Evolutionary conservation across 2,329 filamentous ascomycete genomes (phyloP), one percentile per base, ranked within the genome.

Genomic region (Neofusicoccum parvum): DNA sequence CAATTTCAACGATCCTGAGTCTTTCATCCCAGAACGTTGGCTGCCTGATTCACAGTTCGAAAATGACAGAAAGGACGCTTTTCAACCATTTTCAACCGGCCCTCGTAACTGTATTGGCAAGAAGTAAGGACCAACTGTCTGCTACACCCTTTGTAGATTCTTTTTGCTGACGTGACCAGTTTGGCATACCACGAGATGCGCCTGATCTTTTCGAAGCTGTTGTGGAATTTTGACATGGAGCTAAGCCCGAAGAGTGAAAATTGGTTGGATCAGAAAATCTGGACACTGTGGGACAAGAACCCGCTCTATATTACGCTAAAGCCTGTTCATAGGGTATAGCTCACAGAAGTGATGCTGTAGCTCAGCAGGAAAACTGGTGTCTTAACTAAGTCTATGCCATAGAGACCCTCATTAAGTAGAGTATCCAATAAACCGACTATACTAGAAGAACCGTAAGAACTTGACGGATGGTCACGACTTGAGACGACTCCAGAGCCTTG

Each of bases 81-180:
- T 81, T 14, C 77, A 82, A 23, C 72, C 81, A 0, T 84, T 84
- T 69, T 79, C 75, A 0, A 71, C 78, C 37, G 82, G 82, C 0
- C 73, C 79, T 0, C 72, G 81, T 17, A 73, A 77, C 50, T 78
- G 76, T 60, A 34, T 78, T 37, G 76, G 75, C 5, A 77, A 75
- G 67, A 76, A 77, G 75, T 77, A 69, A 67, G 74, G 70, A 10
- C 20, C 27, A 14, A 23, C 3, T 23, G 23, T 23, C 10, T 67
- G 49, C 56, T 14, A 36, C 27, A 56, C 10, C 2, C 15, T 58
- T 37, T 12, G 9, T 34, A 7, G n/a, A 15, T 4, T 14, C 2
- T 68, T 43, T 56, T 41, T 23, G 39, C 45, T 53, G 15, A 48
- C 20, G 14, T 23, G 3, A 23, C 23, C 1, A 0, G 75, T 36